These are phyloP conservation scores for Coniochaeta sp. DNA, from an alignment of 2,329 filamentous ascomycete genomes.

Conservation along the genomic window DNA sequence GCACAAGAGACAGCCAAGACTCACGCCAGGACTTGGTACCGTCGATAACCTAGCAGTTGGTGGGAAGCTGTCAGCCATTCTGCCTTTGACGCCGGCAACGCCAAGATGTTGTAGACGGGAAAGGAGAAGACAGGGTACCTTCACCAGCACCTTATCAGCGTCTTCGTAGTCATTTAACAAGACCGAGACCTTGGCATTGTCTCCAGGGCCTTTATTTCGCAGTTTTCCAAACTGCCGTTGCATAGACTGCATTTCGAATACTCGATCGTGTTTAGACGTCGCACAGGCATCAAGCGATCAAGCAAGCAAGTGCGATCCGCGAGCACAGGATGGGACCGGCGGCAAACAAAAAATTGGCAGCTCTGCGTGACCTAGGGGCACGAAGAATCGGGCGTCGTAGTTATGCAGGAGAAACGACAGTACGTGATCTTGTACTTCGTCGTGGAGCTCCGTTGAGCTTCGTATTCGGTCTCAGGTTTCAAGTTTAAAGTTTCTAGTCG, in stretches of 20 bases:
- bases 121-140: constrained; percentile 38
- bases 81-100: background rate
- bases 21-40: constrained; percentile 71
- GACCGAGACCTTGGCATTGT: constrained; percentile 68
- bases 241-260: constrained; percentile 57
- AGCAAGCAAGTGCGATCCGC: background rate
- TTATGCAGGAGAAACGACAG: background rate
- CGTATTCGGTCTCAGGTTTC: too few species aligned
- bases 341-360: background rate
- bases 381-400: too few species aligned
- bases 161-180: constrained; percentile 75
- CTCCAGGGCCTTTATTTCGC: constrained; percentile 58
- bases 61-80: background rate
- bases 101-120: constrained; percentile 5
- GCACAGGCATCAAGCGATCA: background rate
- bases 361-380: background rate
- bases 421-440: background rate
- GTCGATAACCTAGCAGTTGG: constrained; percentile 56
- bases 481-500: too few species aligned
- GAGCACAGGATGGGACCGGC: background rate
- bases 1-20: constrained; percentile 66
- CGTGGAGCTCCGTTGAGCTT: too few species aligned
- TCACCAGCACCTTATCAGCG: constrained; percentile 65
- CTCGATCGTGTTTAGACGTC: background rate
- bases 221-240: constrained; percentile 69